Percentiles rank a stretch among this genome's conserved stretches.
Evolutionary conservation across 805 yeast genomes (phyloP).

Genomic region (Candida loeiensis): DNA sequence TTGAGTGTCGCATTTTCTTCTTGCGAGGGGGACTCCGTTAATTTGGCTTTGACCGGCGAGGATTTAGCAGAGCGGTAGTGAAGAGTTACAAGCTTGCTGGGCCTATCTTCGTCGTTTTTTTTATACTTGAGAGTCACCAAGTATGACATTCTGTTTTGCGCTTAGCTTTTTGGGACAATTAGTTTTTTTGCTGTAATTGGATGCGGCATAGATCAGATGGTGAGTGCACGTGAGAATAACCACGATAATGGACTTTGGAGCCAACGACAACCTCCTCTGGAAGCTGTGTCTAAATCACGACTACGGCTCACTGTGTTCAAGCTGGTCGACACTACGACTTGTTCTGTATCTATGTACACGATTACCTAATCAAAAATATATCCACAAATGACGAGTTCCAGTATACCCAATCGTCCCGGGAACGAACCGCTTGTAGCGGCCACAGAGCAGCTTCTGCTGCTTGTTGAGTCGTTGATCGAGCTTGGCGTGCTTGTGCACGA

Average conservation of each 20-base stretch:
- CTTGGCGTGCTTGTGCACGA: slow-evolving; percentile 91
- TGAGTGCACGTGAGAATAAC: not conserved
- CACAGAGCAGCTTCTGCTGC: slow-evolving; percentile 22
- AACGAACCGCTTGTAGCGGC: slow-evolving; percentile 24
- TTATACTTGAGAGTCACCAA: slow-evolving; percentile 7
- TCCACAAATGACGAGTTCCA: slow-evolving; percentile 22
- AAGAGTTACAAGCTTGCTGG: slow-evolving; percentile 5
- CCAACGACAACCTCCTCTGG: not conserved
- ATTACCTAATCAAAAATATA: not conserved
- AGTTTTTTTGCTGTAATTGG: not conserved
- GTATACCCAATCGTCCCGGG: slow-evolving; percentile 15
- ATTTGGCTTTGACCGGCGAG: not conserved
- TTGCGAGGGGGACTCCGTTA: not conserved
- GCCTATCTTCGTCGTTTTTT: slow-evolving; percentile 4
- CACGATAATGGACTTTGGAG: no score
- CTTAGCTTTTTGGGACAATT: slow-evolving; percentile 1
- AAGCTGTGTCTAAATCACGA: no score
- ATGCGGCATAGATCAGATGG: not conserved
- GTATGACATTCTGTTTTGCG: slow-evolving; percentile 2
- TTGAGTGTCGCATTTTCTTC: not conserved
- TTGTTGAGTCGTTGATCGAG: slow-evolving; percentile 76
- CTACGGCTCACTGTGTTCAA: no score
- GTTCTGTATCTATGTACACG: slow-evolving; percentile 3
- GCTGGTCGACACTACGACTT: no score
- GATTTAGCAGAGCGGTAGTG: slow-evolving; percentile 5